Conservation (phyloP, 257 asterid genomes). For the Solanum etuberosum region DNA sequence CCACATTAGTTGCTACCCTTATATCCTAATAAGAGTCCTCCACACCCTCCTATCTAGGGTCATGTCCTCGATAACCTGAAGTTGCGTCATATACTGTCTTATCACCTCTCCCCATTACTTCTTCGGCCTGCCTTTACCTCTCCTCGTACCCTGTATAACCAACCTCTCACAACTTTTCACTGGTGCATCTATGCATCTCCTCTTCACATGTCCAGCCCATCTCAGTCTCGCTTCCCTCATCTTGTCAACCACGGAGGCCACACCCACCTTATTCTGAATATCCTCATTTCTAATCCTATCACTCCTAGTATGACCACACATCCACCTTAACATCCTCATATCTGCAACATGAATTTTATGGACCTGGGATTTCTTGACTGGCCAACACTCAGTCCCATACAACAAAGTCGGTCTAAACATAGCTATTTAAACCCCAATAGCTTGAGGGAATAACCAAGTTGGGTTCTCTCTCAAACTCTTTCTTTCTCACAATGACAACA, state of each 20-base stretch:
- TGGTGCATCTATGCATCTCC: neutral
- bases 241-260: neutral
- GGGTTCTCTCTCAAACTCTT: neutral
- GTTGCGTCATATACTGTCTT: neutral
- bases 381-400: neutral
- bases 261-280: neutral
- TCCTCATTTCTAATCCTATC: neutral
- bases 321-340: neutral
- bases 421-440: neutral
- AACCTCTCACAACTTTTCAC: neutral
- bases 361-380: neutral
- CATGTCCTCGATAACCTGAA: neutral
- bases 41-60: neutral
- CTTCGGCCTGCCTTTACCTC: neutral
- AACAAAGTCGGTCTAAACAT: neutral
- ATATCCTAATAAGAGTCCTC: neutral
- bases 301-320: neutral
- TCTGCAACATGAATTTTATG: neutral
- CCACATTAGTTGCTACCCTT: neutral
- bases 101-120: neutral
- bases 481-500: neutral
- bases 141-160: neutral
- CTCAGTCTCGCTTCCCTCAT: neutral
- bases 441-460: neutral
- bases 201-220: neutral